Base-by-base conservation (phyloP, 768 basidiomycete genomes). In the Mycena epipterygia region DNA sequence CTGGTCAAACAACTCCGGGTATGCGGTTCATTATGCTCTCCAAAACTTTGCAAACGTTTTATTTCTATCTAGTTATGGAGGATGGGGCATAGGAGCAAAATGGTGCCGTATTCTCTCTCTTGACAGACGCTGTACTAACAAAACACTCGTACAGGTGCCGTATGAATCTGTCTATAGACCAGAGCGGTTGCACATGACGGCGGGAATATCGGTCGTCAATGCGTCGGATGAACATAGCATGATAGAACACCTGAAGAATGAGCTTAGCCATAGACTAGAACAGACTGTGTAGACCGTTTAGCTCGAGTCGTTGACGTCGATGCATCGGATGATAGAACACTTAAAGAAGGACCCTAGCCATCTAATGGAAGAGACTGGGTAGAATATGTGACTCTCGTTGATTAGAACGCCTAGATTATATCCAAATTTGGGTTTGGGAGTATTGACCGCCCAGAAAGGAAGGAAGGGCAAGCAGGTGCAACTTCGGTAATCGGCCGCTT, bases 161-260 rank as follows among this genome's bases (percentile, higher is more conserved):
- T 68, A 68, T 27, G 67, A 68, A n/a, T 68, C 67, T 25, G 59
- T 61, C 3, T 12, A 61, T 48, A 58, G 67, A n/a, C 67, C 67
- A 1, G 67, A 68, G 23, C 58, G 67, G 4, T n/a, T 52, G 56
- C 41, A 41, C 16, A 68, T 68, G 67, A 68, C 67, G 19, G 67
- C 67, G 2, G 67, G 67, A 5, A 60, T 68, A 44, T 68, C 67
- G 11, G 67, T 68, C 29, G 67, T 68, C 4, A 37, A 61, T 39
- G 67, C 67, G 9, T 44, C 58, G 1, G 27, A 68, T 19, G 59
- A 55, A 33, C 21, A 61, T 5, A 16, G 37, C 6, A 66, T 66
- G 64, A 66, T 66, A 27, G 17, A 17, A 19, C 64, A 66, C 35
- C 48, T 66, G 33, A 66, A 66, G n/a, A n/a, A n/a, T n/a, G n/a